Conservation (phyloP, 2,329 filamentous ascomycete species). For the Colletotrichum orchidophilum region DNA sequence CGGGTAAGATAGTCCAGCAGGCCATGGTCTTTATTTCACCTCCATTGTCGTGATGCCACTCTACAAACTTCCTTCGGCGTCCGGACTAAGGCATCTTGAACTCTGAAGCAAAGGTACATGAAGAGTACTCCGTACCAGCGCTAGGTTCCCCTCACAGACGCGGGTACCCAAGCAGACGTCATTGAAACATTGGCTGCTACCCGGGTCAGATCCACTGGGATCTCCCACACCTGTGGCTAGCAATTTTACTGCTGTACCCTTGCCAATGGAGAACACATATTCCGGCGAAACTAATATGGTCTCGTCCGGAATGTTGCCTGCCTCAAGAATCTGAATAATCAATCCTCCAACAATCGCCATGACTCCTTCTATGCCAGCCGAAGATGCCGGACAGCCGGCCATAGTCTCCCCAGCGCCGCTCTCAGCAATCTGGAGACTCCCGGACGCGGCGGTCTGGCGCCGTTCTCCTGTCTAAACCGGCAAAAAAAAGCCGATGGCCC, state of each 20-base stretch:
- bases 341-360: not conserved
- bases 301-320: not conserved
- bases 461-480: constrained; percentile 20
- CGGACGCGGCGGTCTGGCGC: constrained; percentile 2
- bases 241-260: not conserved
- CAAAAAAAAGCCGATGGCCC: constrained; percentile 25
- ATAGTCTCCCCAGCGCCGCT: not conserved
- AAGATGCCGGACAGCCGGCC: constrained; percentile 23
- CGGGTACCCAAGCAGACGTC: constrained; percentile 14
- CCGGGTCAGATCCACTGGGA: constrained; percentile 4
- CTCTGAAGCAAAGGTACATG: not conserved
- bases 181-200: constrained; percentile 20
- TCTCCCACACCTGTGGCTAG: not conserved
- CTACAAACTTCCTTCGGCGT: not conserved
- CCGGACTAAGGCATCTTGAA: not conserved
- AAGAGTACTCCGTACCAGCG: not conserved
- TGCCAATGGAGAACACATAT: not conserved
- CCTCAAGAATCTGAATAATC: not conserved
- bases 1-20: no score
- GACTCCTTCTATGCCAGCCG: constrained; percentile 2
- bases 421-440: constrained; percentile 13
- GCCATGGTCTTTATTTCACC: not conserved
- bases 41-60: not conserved
- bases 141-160: constrained; percentile 9
- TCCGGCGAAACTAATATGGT: constrained; percentile 7